phyloP scores from a whole-genome alignment of 768 basidiomycete species.

The Tylopilus sp. region DNA sequence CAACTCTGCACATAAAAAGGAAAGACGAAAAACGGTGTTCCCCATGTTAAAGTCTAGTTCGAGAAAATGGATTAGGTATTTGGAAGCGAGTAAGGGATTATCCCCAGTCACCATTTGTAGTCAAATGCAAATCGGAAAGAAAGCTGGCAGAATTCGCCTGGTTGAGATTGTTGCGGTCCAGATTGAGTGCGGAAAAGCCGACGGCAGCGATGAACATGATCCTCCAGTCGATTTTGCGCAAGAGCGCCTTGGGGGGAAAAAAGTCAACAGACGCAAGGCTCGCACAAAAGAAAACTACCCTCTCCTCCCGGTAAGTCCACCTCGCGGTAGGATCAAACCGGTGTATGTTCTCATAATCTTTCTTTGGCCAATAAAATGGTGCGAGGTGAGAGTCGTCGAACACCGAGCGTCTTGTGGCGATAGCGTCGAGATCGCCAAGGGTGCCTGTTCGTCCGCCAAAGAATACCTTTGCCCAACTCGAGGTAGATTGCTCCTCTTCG shows the following conservation, averaged over 20 bases:
- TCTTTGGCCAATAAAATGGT: conserved; percentile 39
- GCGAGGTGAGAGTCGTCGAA: conserved; percentile 46
- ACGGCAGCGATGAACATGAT: conserved; percentile 56
- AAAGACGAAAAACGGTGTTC: conserved; percentile 49
- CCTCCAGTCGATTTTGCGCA: conserved; percentile 59
- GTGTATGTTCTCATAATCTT: conserved; percentile 51
- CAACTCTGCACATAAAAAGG: conserved; percentile 54
- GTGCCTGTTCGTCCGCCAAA: not conserved
- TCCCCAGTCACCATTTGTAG: conserved; percentile 38
- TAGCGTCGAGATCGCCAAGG: conserved; percentile 31
- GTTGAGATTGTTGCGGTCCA: conserved; percentile 51
- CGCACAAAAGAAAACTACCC: conserved; percentile 22
- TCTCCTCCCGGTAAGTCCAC: conserved; percentile 60
- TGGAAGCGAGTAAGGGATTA: not conserved
- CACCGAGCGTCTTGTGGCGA: conserved; percentile 49
- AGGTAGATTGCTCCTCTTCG: conserved; percentile 1
- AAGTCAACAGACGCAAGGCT: not conserved
- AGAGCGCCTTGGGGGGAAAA: conserved; percentile 39
- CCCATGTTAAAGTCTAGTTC: conserved; percentile 51
- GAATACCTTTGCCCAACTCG: not conserved
- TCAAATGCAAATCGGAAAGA: conserved; percentile 51
- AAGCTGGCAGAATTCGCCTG: conserved; percentile 61
- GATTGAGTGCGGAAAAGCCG: conserved; percentile 54
- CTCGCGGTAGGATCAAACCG: conserved; percentile 55
- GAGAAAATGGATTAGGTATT: not conserved